Evolutionary conservation across 257 asterid species (phyloP).

Genomic region (Gentiana straminea): DNA sequence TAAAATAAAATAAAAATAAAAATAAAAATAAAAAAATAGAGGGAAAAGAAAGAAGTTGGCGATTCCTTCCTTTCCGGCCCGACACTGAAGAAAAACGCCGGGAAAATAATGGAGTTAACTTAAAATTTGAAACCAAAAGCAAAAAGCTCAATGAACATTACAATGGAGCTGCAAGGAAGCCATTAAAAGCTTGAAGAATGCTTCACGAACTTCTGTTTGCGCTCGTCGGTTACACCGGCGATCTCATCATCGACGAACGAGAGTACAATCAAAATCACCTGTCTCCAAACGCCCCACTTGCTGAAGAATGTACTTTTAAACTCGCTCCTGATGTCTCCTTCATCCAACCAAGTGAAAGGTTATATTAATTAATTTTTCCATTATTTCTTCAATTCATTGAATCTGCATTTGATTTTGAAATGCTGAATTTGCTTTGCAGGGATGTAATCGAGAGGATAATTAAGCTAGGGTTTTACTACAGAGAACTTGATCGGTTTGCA

Average conservation of each 20-base stretch:
- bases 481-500: slow-evolving; percentile 90
- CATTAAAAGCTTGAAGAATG: slow-evolving; percentile 20
- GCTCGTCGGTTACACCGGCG: slow-evolving; percentile 92
- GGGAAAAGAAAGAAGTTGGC: no score
- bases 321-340: slow-evolving; percentile 86
- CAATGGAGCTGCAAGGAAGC: background rate
- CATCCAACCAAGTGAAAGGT: slow-evolving; percentile 86
- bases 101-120: no score
- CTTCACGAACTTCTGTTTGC: slow-evolving; percentile 85
- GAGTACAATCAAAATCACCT: slow-evolving; percentile 40
- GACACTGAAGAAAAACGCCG: no score
- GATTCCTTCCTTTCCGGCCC: no score
- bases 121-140: no score
- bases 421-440: slow-evolving; percentile 38
- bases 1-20: no score
- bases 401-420: background rate
- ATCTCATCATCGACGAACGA: slow-evolving; percentile 80
- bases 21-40: no score
- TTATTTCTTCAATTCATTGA: background rate
- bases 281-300: slow-evolving; percentile 54
- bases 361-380: background rate
- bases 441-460: slow-evolving; percentile 76
- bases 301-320: slow-evolving; percentile 62
- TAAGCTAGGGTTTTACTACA: slow-evolving; percentile 80
- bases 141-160: no score